Percentiles rank a stretch among this genome's conserved stretches.
Conservation (phyloP, 305 asterid genomes). For the Caryopteris hybrid region DNA sequence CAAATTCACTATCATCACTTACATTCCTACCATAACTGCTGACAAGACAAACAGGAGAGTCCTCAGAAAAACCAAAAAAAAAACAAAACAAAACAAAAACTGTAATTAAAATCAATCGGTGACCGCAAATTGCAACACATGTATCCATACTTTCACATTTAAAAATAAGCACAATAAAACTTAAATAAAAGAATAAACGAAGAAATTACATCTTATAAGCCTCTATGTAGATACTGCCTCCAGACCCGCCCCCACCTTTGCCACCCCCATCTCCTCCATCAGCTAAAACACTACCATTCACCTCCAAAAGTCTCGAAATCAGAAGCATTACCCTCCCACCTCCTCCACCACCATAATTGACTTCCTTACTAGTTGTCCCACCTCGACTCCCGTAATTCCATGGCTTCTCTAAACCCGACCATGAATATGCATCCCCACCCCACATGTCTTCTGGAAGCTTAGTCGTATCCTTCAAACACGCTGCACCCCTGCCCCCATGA, state of each 20-base stretch:
- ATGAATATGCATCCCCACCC: constrained; percentile 85
- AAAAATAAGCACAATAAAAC: background rate
- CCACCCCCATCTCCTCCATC: constrained; percentile 77
- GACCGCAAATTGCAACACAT: background rate
- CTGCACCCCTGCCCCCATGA: constrained; percentile 79
- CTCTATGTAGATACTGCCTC: constrained; percentile 72
- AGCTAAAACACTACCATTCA: constrained; percentile 66
- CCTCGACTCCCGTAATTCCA: constrained; percentile 75
- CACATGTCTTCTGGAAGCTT: constrained; percentile 72
- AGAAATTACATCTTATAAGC: constrained; percentile 56
- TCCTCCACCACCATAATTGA: constrained; percentile 86
- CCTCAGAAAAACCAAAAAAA: too few relatives aligned
- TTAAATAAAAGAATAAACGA: constrained; percentile 9
- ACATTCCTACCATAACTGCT: background rate
- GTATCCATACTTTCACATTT: background rate
- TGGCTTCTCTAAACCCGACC: constrained; percentile 57
- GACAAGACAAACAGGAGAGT: background rate
- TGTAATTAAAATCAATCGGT: background rate
- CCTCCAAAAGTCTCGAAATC: constrained; percentile 40
- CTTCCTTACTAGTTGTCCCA: constrained; percentile 60
- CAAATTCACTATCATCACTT: background rate
- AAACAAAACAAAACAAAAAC: too few relatives aligned
- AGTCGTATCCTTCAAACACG: constrained; percentile 54
- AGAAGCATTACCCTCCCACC: constrained; percentile 63
- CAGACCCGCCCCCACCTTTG: constrained; percentile 88